A percentile compares a stretch with the other conserved stretches of the same genome.
phyloP scores from a whole-genome alignment of 2,329 filamentous ascomycete genomes.

The Exophiala mesophila region DNA sequence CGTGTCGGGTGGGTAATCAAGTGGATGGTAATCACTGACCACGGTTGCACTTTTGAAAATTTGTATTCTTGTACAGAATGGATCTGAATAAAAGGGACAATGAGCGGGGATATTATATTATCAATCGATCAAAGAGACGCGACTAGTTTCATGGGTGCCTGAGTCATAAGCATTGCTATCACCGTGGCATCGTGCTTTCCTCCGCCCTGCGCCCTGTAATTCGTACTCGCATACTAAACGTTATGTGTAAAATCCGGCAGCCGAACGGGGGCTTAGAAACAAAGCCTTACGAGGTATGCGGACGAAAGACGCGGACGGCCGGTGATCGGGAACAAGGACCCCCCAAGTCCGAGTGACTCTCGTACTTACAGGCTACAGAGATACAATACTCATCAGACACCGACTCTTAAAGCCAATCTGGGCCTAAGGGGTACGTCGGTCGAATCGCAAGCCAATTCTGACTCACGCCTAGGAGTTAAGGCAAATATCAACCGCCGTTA shows the following conservation, averaged over 20 bases:
- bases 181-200: constrained; percentile 5
- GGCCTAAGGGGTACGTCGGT: neutral
- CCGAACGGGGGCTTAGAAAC: constrained; percentile 8
- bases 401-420: constrained; percentile 5
- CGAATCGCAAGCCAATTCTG: constrained; percentile 16
- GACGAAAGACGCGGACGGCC: constrained; percentile 9
- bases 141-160: constrained; percentile 15
- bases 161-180: constrained; percentile 13
- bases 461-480: constrained; percentile 13
- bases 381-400: too few relatives aligned
- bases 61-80: neutral
- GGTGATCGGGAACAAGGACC: too few relatives aligned
- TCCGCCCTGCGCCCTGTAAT: constrained; percentile 7
- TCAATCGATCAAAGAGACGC: neutral
- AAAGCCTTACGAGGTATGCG: too few relatives aligned
- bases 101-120: constrained; percentile 9
- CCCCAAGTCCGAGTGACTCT: too few relatives aligned
- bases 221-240: constrained; percentile 8
- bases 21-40: too few relatives aligned
- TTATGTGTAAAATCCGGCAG: constrained; percentile 13
- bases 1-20: constrained; percentile 1
- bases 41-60: too few relatives aligned
- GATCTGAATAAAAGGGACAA: neutral
- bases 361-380: too few relatives aligned
- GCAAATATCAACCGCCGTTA: neutral